A percentile compares a stretch with the other conserved stretches of the same genome.
phyloP scores from a whole-genome alignment of 2,329 filamentous ascomycete genomes.

The Venturia effusa region DNA sequence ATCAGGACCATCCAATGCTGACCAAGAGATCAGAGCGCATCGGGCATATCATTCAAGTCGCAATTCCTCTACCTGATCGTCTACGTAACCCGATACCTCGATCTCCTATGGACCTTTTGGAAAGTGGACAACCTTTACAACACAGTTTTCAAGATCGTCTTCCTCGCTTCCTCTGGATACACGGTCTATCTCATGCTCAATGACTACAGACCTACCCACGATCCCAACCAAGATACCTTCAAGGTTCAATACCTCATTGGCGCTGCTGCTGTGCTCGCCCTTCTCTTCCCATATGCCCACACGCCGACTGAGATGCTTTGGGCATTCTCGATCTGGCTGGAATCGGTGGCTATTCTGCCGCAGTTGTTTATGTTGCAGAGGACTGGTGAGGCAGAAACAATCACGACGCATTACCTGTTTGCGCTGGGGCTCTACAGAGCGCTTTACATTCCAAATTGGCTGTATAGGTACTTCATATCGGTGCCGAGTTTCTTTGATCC shows the following conservation, averaged over 20 bases:
- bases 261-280: slow-evolving; percentile 64
- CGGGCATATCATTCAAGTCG: slow-evolving; percentile 97
- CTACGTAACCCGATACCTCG: slow-evolving; percentile 84
- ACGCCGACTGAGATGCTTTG: slow-evolving; percentile 74
- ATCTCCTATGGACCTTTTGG: slow-evolving; percentile 78
- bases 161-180: slow-evolving; percentile 82
- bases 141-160: slow-evolving; percentile 89
- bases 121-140: slow-evolving; percentile 67
- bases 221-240: slow-evolving; percentile 95
- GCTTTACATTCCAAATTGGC: slow-evolving; percentile 97
- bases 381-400: slow-evolving; percentile 97
- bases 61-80: slow-evolving; percentile 91
- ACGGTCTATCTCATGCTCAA: slow-evolving; percentile 97
- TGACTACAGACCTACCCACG: slow-evolving; percentile 93
- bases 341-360: slow-evolving; percentile 90
- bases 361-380: slow-evolving; percentile 97
- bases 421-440: slow-evolving; percentile 85
- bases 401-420: slow-evolving; percentile 95
- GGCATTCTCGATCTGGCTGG: slow-evolving; percentile 98
- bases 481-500: slow-evolving; percentile 59
- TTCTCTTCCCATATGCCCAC: slow-evolving; percentile 81
- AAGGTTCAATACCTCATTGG: slow-evolving; percentile 88
- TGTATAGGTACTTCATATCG: slow-evolving; percentile 79
- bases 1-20: slow-evolving; percentile 9
- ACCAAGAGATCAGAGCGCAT: slow-evolving; percentile 61